phyloP scores from a whole-genome alignment of 1,284 basidiomycete genomes.

The Pyrrhoderma lamaoense region DNA sequence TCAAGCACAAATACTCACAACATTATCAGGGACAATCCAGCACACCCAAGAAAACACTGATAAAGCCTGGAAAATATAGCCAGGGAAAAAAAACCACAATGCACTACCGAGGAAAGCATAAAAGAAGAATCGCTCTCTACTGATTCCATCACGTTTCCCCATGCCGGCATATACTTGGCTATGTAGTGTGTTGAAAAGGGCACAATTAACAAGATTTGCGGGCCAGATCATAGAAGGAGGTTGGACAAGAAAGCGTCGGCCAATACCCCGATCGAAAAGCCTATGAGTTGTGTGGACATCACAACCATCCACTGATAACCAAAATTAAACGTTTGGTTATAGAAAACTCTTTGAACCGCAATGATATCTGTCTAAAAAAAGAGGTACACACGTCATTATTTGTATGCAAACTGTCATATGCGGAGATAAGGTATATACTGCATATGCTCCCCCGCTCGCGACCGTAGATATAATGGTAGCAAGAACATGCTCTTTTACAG shows the following conservation, averaged over 20 bases:
- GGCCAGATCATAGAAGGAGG: slow-evolving; percentile 36
- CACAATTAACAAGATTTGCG: slow-evolving; percentile 34
- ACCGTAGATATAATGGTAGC: slow-evolving; percentile 48
- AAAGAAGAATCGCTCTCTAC: slow-evolving; percentile 29
- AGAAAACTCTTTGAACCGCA: slow-evolving; percentile 27
- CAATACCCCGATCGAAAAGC: slow-evolving; percentile 35
- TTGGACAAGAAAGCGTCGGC: slow-evolving; percentile 33
- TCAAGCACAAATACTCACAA: slow-evolving; percentile 18
- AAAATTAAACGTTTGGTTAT: slow-evolving; percentile 24
- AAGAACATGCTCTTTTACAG: slow-evolving; percentile 37
- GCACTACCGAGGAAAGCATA: slow-evolving; percentile 28
- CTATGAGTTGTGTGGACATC: slow-evolving; percentile 35
- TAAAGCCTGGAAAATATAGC: slow-evolving; percentile 26
- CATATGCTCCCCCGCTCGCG: slow-evolving; percentile 50
- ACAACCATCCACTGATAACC: slow-evolving; percentile 23
- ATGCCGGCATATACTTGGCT: slow-evolving; percentile 29
- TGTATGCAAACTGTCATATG: neutral
- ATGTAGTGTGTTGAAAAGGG: slow-evolving; percentile 36
- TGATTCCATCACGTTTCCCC: slow-evolving; percentile 27
- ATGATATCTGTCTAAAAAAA: slow-evolving; percentile 28
- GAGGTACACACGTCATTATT: neutral
- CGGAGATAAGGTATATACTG: slow-evolving; percentile 26
- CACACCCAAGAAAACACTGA: slow-evolving; percentile 34
- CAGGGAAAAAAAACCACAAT: slow-evolving; percentile 36
- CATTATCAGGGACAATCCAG: slow-evolving; percentile 30